Evolutionary conservation across 306 rosid species (phyloP).

Genomic region (Cucumis hystrix): DNA sequence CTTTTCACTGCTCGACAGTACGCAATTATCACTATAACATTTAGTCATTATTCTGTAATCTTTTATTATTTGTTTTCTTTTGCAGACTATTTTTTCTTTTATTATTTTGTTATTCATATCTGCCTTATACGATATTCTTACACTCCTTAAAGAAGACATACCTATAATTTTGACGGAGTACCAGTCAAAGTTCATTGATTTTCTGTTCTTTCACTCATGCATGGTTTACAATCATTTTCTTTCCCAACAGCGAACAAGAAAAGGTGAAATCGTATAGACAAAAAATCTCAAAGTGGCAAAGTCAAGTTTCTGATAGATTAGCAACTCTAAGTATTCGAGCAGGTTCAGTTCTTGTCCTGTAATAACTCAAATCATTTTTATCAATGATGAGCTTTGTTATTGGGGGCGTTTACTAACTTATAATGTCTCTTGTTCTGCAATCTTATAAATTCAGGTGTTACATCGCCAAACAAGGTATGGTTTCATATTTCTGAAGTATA

Average conservation of each 20-base stretch:
- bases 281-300: slow-evolving; percentile 87
- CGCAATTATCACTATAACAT: neutral
- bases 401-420: slow-evolving; percentile 12
- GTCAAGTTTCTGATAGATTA: slow-evolving; percentile 76
- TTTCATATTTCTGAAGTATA: slow-evolving; percentile 17
- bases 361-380: slow-evolving; percentile 2
- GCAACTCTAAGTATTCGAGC: slow-evolving; percentile 56
- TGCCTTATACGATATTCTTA: neutral
- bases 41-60: neutral
- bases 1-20: neutral
- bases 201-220: neutral
- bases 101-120: neutral
- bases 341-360: slow-evolving; percentile 32
- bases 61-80: neutral
- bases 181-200: neutral
- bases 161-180: neutral
- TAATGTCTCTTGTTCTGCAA: slow-evolving; percentile 4
- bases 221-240: slow-evolving; percentile 8
- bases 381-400: neutral
- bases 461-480: slow-evolving; percentile 49
- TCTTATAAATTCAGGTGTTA: slow-evolving; percentile 44
- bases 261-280: slow-evolving; percentile 78
- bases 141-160: too few relatives aligned
- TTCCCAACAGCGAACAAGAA: slow-evolving; percentile 55
- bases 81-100: neutral